Evolutionary conservation across 768 basidiomycete species (phyloP).

Genomic region (Lepiota venenata): DNA sequence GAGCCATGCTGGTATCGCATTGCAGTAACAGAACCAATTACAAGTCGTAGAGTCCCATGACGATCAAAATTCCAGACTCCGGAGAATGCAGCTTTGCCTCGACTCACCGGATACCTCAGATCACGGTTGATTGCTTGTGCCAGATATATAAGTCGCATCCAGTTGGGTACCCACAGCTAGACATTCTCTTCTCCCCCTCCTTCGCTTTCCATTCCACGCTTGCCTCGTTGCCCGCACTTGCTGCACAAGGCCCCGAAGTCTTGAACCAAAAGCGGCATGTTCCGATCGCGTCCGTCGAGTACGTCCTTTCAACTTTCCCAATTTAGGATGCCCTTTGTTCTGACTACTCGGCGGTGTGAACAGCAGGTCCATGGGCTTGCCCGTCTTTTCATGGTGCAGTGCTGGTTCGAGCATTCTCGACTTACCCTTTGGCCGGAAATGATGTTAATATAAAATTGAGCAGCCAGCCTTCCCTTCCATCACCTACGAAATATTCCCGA

Average conservation of each 20-base stretch:
- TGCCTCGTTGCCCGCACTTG: constrained; percentile 25
- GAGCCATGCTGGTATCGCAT: constrained; percentile 11
- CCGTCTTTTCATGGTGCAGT: constrained; percentile 33
- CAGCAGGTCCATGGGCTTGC: constrained; percentile 30
- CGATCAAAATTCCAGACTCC: constrained; percentile 12
- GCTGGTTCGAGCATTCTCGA: constrained; percentile 31
- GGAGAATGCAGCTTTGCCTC: constrained; percentile 12
- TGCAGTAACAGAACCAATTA: constrained; percentile 1
- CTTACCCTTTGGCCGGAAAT: constrained; percentile 34
- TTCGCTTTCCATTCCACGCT: constrained; percentile 13
- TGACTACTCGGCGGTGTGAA: constrained; percentile 34
- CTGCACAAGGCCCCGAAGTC: constrained; percentile 20
- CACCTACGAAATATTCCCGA: constrained; percentile 31
- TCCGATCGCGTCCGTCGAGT: constrained; percentile 34
- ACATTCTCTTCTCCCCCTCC: constrained; percentile 13
- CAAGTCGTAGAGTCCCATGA: constrained; percentile 9
- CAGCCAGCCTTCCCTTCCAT: constrained; percentile 29
- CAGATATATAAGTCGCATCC: constrained; percentile 9
- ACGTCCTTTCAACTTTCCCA: constrained; percentile 47
- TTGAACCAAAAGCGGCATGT: constrained; percentile 41
- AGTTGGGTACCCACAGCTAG: constrained; percentile 10
- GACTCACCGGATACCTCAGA: constrained; percentile 11
- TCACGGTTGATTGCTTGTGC: constrained; percentile 11
- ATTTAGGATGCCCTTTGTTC: constrained; percentile 50
- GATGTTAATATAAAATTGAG: constrained; percentile 43